phyloP scores from a whole-genome alignment of 2,329 filamentous ascomycete species.

The Penicillium oxalicum region DNA sequence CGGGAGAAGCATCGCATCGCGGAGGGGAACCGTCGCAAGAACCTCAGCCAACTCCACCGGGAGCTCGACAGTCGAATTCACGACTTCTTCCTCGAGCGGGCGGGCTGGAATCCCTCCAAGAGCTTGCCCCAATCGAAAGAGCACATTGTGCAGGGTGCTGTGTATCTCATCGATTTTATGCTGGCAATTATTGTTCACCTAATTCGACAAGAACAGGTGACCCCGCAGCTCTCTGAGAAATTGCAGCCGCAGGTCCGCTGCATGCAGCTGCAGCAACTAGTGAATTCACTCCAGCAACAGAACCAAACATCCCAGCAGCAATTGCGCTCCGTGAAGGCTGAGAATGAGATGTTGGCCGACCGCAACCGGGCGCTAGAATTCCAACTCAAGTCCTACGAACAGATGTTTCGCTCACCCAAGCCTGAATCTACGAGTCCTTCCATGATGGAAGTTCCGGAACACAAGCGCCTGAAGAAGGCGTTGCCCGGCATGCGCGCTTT shows the following conservation, averaged over 20 bases:
- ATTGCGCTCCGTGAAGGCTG: conserved; percentile 30
- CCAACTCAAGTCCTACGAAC: conserved; percentile 35
- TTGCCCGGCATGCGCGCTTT: conserved; percentile 33
- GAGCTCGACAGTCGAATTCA: conserved; percentile 35
- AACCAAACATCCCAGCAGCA: conserved; percentile 32
- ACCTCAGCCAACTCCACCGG: conserved; percentile 35
- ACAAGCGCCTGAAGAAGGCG: conserved; percentile 27
- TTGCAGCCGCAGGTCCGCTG: conserved; percentile 35
- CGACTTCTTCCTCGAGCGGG: conserved; percentile 35
- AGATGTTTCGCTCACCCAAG: conserved; percentile 35
- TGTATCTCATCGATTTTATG: conserved; percentile 37
- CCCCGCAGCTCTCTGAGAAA: conserved; percentile 33
- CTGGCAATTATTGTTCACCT: conserved; percentile 32
- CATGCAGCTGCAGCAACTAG: conserved; percentile 35
- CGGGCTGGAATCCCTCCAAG: conserved; percentile 38
- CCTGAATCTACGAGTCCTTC: conserved; percentile 26
- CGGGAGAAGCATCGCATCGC: conserved; percentile 38
- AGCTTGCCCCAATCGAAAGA: conserved; percentile 38
- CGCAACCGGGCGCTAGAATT: conserved; percentile 34
- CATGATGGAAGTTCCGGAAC: conserved; percentile 22
- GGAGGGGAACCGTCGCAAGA: conserved; percentile 37
- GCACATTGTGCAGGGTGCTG: conserved; percentile 36
- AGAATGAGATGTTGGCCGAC: conserved; percentile 32
- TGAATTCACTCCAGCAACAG: conserved; percentile 32
- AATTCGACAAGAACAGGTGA: conserved; percentile 32